Conservation (phyloP, 495 filamentous ascomycete species). For the Staphylotrichum longicolle region DNA sequence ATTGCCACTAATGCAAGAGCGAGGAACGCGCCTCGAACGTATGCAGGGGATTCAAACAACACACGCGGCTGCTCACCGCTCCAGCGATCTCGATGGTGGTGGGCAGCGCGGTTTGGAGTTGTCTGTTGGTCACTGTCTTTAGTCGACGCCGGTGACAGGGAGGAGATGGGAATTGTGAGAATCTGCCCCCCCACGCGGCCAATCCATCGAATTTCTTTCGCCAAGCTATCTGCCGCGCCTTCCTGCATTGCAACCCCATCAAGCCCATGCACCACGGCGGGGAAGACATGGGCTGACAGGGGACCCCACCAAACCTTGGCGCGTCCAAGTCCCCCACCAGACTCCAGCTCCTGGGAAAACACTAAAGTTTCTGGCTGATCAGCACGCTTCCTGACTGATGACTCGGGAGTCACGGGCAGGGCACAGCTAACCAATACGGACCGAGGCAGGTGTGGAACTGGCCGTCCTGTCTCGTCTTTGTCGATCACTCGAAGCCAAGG, state of each 20-base stretch:
- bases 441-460: slow-evolving; percentile 4
- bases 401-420: too few species aligned
- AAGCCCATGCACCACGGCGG: slow-evolving; percentile 4
- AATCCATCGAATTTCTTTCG: slow-evolving; percentile 10
- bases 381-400: background rate
- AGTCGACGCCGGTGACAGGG: background rate
- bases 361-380: background rate
- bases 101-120: background rate
- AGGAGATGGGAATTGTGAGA: slow-evolving; percentile 11
- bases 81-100: background rate
- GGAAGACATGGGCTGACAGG: background rate
- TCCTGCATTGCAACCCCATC: slow-evolving; percentile 10
- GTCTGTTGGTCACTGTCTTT: slow-evolving; percentile 6
- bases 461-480: background rate
- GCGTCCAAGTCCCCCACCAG: background rate
- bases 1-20: slow-evolving; percentile 1
- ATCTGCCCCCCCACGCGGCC: slow-evolving; percentile 14
- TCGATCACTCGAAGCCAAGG: background rate
- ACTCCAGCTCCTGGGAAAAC: background rate
- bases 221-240: slow-evolving; percentile 12
- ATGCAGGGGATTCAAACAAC: slow-evolving; percentile 8
- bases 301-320: background rate
- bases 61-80: slow-evolving; percentile 16
- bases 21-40: background rate
- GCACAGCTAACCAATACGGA: background rate